Base-by-base conservation (phyloP, 225 moss, liverwort and hornwort genomes). In the Physcomitrium patens region DNA sequence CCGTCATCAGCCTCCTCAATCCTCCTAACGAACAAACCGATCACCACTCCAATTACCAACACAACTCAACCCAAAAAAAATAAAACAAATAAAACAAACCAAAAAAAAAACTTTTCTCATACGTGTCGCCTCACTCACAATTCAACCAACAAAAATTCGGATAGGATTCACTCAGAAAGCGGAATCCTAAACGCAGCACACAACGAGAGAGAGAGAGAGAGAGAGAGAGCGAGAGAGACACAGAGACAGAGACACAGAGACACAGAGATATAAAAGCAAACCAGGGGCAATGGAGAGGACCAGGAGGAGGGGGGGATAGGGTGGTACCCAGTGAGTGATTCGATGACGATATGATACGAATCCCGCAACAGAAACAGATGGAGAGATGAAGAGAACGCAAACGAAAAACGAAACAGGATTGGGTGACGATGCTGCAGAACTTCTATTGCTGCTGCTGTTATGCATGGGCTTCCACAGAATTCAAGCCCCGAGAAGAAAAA, bases 1-100 rank as follows among this genome's bases (percentile, higher is more conserved):
- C 22, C 63, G 24, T 54, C 65, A 75, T 66, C 74, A 74, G 54
- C 2, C 65, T n/a, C 55, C 47, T 12, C 59, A 65, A 74, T 65
- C 65, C 62, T 65, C 66, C 55, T 54, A 11, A 27, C 60, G 31
- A 49, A 19, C 51, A 51, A 50, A 10, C 58, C 16, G n/a, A 41
- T 26, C 60, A 54, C 46, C 3, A 17, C 59, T n/a, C 18, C 17
- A 51, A 46, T 58, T 54, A 24, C 70, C 22, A 53, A 18, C 46
- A 0, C 46, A 9, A 12, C 9, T 3, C 12, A 12, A 12, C 46
- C 9, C 46, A n/a, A n/a, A n/a, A n/a, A 9, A 12, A 1, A 0
- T 2, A 12, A 49, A 3, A 5, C 49, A 49, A 37, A 37, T n/a
- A 9, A 12, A 1, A 0, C 13, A 12, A 49, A 3, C 49, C 49